phyloP scores from a whole-genome alignment of 2,329 filamentous ascomycete genomes.

The Ceratocystis papillata region DNA sequence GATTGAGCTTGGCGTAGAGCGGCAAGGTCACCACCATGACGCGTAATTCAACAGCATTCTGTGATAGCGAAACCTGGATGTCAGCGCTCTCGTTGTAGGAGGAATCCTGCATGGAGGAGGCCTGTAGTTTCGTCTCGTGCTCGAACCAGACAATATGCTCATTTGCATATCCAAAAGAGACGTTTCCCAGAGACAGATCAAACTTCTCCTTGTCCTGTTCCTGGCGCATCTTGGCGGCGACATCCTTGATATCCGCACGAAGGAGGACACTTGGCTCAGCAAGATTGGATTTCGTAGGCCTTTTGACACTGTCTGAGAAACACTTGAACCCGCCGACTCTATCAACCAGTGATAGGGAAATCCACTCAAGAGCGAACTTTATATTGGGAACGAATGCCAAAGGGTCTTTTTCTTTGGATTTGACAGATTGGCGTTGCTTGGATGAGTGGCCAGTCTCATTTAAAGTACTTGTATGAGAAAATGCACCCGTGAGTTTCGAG shows the following conservation, averaged over 20 bases:
- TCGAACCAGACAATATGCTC: constrained; percentile 56
- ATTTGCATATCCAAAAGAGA: constrained; percentile 51
- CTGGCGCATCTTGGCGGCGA: constrained; percentile 17
- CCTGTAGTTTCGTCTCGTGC: constrained; percentile 44
- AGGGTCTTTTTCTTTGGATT: constrained; percentile 1
- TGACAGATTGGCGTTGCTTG: neutral
- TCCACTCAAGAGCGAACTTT: constrained; percentile 38
- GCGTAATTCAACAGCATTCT: constrained; percentile 36
- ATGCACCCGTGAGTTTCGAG: constrained; percentile 39
- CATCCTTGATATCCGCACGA: constrained; percentile 39
- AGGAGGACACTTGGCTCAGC: constrained; percentile 39
- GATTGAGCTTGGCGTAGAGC: constrained; percentile 62
- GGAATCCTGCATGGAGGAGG: constrained; percentile 50
- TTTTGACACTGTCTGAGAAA: constrained; percentile 35
- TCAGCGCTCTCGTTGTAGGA: constrained; percentile 49
- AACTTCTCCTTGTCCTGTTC: constrained; percentile 26
- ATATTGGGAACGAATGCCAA: constrained; percentile 30
- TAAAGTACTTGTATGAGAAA: constrained; percentile 30
- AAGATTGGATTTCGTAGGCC: neutral
- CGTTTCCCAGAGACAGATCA: constrained; percentile 30
- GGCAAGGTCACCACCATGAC: constrained; percentile 67
- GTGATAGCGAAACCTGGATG: constrained; percentile 43
- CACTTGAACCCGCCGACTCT: constrained; percentile 44
- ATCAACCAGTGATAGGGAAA: constrained; percentile 48
- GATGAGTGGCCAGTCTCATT: neutral